These are phyloP conservation scores for Articulospora tetracladia DNA, from an alignment of 495 filamentous ascomycete species.

Conservation along the genomic window DNA sequence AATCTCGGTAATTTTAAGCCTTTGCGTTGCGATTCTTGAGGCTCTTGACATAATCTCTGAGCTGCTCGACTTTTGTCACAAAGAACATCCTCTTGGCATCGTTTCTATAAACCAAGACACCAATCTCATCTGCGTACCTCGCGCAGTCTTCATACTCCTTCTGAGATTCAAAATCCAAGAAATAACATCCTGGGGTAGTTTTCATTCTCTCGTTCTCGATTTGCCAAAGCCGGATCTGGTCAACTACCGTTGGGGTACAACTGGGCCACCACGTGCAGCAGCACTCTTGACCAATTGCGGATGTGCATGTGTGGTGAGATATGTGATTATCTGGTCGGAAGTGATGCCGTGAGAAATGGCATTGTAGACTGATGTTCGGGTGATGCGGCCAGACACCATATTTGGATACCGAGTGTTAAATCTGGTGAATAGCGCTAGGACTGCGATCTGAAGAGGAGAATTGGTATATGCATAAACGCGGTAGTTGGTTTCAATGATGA, in stretches of 20 bases:
- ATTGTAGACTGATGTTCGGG: slow-evolving; percentile 76
- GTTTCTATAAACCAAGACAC: slow-evolving; percentile 85
- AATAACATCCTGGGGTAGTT: slow-evolving; percentile 75
- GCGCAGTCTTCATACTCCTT: slow-evolving; percentile 74
- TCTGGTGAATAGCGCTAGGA: slow-evolving; percentile 84
- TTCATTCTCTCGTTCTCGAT: slow-evolving; percentile 92
- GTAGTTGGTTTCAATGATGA: slow-evolving; percentile 99
- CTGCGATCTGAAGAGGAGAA: slow-evolving; percentile 87
- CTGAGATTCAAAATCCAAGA: slow-evolving; percentile 76
- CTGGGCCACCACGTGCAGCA: slow-evolving; percentile 37
- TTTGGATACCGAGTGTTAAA: slow-evolving; percentile 87
- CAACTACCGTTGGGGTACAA: slow-evolving; percentile 94
- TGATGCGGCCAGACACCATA: slow-evolving; percentile 85
- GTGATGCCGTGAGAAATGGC: slow-evolving; percentile 92
- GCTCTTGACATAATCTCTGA: slow-evolving; percentile 72
- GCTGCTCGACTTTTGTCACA: slow-evolving; percentile 79
- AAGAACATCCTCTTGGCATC: slow-evolving; percentile 79
- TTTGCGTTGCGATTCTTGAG: slow-evolving; percentile 37
- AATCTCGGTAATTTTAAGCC: not conserved
- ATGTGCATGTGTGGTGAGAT: slow-evolving; percentile 86
- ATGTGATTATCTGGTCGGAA: slow-evolving; percentile 86
- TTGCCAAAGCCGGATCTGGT: slow-evolving; percentile 97
- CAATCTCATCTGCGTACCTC: slow-evolving; percentile 83
- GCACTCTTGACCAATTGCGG: slow-evolving; percentile 73
- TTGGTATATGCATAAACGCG: slow-evolving; percentile 94